Evolutionary conservation across 2,329 filamentous ascomycete species (phyloP).

Genomic region (Periconia digitata): DNA sequence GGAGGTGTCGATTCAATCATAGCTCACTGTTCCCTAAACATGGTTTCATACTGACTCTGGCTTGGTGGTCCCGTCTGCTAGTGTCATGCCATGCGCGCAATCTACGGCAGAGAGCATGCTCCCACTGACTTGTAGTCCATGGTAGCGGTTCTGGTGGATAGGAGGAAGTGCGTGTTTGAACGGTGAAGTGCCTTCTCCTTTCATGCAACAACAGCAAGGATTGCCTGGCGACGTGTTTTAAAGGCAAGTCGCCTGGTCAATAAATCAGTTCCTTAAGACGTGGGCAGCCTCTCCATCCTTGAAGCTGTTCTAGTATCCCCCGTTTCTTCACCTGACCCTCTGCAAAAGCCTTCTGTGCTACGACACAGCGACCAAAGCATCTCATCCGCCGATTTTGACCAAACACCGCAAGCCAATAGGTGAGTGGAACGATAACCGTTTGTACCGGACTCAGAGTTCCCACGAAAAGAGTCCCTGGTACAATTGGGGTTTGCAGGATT

Average conservation of each 20-base stretch:
- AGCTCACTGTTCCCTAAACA: background rate
- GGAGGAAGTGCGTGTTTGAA: background rate
- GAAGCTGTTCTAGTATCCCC: background rate
- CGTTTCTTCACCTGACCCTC: background rate
- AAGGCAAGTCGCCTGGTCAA: conserved; percentile 1
- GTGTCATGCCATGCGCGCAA: too few species aligned
- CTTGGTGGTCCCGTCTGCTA: too few species aligned
- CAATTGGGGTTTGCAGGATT: too few species aligned
- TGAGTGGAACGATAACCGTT: too few species aligned
- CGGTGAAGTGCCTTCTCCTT: background rate
- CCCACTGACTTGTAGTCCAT: background rate
- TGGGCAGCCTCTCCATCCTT: background rate
- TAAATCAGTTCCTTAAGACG: conserved; percentile 6
- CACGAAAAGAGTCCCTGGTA: too few species aligned
- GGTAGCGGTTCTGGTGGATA: background rate
- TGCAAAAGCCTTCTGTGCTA: too few species aligned
- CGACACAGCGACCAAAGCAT: too few species aligned
- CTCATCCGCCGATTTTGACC: too few species aligned
- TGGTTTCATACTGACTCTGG: background rate
- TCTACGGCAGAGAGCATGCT: background rate
- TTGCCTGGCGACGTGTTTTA: background rate
- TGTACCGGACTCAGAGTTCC: too few species aligned
- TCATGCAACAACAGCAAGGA: background rate
- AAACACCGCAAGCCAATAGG: too few species aligned
- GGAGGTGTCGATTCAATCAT: background rate